These are phyloP conservation scores for Fusarium agapanthi DNA, from an alignment of 2,329 filamentous ascomycete species.

Conservation along the genomic window DNA sequence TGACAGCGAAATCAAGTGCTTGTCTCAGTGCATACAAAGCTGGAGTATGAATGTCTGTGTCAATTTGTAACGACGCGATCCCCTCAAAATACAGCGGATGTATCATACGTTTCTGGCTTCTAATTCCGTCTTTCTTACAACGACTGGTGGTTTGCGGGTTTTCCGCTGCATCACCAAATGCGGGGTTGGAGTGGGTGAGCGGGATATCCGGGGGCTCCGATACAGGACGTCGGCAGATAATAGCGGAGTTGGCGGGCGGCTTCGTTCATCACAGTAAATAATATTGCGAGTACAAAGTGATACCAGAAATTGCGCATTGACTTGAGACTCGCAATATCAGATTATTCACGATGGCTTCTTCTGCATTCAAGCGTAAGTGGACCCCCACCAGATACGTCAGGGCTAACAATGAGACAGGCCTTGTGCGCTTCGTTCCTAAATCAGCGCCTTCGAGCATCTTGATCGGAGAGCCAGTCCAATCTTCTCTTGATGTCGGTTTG, in stretches of 20 bases:
- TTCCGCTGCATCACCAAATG: background rate
- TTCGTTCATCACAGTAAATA: background rate
- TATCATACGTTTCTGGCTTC: background rate
- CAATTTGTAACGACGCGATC: background rate
- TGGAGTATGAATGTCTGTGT: background rate
- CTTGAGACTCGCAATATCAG: no score
- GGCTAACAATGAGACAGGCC: background rate
- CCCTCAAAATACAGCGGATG: background rate
- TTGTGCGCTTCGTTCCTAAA: slow-evolving; percentile 10
- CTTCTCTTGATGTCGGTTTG: background rate
- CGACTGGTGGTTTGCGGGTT: background rate
- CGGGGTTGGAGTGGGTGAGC: background rate
- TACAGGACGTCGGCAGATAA: background rate
- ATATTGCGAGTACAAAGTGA: background rate
- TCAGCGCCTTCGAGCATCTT: background rate
- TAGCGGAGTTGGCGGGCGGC: background rate
- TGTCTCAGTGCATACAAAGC: background rate
- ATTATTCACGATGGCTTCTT: background rate
- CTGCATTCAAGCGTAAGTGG: background rate
- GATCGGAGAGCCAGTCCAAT: background rate
- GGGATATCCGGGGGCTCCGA: slow-evolving; percentile 14
- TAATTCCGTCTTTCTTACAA: background rate
- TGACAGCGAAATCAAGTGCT: background rate
- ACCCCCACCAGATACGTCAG: accelerated
- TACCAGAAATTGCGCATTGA: accelerated